These are phyloP conservation scores for Phlyctochytrium planicorne DNA, from an alignment of 192 early-diverging fungal species.

Conservation along the genomic window DNA sequence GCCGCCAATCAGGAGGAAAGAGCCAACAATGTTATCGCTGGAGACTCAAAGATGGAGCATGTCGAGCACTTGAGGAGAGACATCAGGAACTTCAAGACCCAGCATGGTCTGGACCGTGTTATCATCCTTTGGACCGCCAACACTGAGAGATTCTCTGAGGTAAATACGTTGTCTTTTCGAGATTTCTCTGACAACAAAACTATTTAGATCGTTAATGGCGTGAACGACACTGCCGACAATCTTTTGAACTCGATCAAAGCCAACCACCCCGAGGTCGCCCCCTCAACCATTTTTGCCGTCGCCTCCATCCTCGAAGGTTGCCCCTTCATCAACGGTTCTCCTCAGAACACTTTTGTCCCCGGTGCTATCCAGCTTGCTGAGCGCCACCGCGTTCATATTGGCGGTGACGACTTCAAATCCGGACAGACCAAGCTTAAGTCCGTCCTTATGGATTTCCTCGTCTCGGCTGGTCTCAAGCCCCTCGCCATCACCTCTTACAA, in stretches of 20 bases:
- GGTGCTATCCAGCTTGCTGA: slow-evolving; percentile 89
- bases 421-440: slow-evolving; percentile 99
- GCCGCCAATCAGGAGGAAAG: slow-evolving; percentile 98
- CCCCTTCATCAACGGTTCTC: slow-evolving; percentile 98
- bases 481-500: slow-evolving; percentile 95
- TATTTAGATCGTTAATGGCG: slow-evolving; percentile 79
- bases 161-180: slow-evolving; percentile 22
- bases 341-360: slow-evolving; percentile 99
- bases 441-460: slow-evolving; percentile 96
- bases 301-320: slow-evolving; percentile 94
- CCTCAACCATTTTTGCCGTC: slow-evolving; percentile 94
- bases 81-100: slow-evolving; percentile 91
- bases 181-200: no score
- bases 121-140: slow-evolving; percentile 99
- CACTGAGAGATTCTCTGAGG: slow-evolving; percentile 90
- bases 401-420: slow-evolving; percentile 99
- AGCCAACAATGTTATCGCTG: slow-evolving; percentile 87
- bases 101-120: slow-evolving; percentile 86
- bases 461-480: slow-evolving; percentile 98
- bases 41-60: slow-evolving; percentile 82
- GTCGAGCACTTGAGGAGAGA: slow-evolving; percentile 91
- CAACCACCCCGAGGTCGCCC: slow-evolving; percentile 89
- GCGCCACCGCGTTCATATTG: slow-evolving; percentile 85
- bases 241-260: slow-evolving; percentile 76
- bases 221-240: slow-evolving; percentile 97